A percentile compares a stretch with the other conserved stretches of the same genome.
Evolutionary conservation across 768 basidiomycete genomes (phyloP).

Genomic region (Cubamyces sp.): DNA sequence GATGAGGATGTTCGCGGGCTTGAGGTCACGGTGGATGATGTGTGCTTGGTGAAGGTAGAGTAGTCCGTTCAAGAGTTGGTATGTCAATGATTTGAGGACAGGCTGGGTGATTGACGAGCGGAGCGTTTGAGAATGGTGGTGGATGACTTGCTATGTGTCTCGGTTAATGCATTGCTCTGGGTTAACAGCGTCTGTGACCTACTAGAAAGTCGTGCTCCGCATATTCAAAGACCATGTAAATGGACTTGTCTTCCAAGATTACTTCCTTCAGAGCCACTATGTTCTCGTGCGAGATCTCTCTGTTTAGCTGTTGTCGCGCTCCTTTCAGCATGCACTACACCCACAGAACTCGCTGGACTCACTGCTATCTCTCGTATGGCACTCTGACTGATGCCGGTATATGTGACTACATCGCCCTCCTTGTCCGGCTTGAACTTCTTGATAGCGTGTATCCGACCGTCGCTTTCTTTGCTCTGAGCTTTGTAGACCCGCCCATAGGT

Average conservation of each 20-base stretch:
- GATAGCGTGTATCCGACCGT: slow-evolving; percentile 84
- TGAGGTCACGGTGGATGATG: slow-evolving; percentile 96
- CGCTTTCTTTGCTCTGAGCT: slow-evolving; percentile 76
- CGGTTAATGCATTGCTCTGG: neutral
- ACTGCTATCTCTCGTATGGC: slow-evolving; percentile 97
- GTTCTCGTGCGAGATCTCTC: slow-evolving; percentile 90
- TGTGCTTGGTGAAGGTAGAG: slow-evolving; percentile 94
- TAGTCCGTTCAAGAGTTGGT: slow-evolving; percentile 93
- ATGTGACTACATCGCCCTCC: slow-evolving; percentile 93
- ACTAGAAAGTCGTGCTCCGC: slow-evolving; percentile 98
- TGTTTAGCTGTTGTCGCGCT: slow-evolving; percentile 62
- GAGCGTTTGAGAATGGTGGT: slow-evolving; percentile 92
- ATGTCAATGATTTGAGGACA: slow-evolving; percentile 90
- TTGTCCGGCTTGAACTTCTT: slow-evolving; percentile 99
- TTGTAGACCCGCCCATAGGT: slow-evolving; percentile 99
- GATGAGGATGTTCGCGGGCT: slow-evolving; percentile 98
- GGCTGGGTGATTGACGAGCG: slow-evolving; percentile 73
- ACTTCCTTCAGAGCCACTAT: slow-evolving; percentile 91
- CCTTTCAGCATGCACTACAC: too few species aligned
- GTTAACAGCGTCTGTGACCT: slow-evolving; percentile 30
- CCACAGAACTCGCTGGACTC: too few species aligned
- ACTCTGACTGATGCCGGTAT: slow-evolving; percentile 97
- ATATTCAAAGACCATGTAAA: slow-evolving; percentile 99
- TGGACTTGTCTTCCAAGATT: slow-evolving; percentile 96
- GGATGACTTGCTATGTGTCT: slow-evolving; percentile 89